These are phyloP conservation scores for Chamaecyparis obtusa DNA, from an alignment of 75 land plant species.

Conservation along the genomic window DNA sequence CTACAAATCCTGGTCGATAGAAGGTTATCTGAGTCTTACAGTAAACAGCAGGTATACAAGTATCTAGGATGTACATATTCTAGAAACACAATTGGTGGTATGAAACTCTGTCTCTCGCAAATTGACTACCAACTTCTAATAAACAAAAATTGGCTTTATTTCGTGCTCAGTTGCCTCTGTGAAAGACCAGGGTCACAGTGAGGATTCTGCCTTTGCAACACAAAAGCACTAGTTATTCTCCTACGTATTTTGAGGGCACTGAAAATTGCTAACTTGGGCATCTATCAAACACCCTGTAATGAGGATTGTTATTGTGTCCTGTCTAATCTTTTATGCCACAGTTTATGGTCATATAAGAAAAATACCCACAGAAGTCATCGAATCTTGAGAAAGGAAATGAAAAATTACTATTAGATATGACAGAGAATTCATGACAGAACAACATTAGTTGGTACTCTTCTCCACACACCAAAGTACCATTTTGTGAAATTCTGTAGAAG, in stretches of 20 bases:
- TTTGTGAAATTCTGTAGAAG: neutral
- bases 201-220: neutral
- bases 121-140: neutral
- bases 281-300: neutral
- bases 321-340: neutral
- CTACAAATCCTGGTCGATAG: neutral
- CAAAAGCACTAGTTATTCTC: neutral
- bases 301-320: neutral
- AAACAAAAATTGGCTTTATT: neutral
- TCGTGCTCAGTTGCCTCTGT: neutral
- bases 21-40: neutral
- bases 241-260: neutral
- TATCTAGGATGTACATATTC: neutral
- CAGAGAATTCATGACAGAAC: neutral
- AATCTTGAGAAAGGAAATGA: neutral
- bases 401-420: neutral
- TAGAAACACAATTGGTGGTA: neutral
- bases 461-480: neutral
- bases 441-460: neutral
- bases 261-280: neutral
- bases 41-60: neutral
- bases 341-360: neutral
- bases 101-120: neutral
- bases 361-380: neutral
- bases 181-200: neutral